Conservation (phyloP, 768 basidiomycete genomes). For the Boletus reticulatus region DNA sequence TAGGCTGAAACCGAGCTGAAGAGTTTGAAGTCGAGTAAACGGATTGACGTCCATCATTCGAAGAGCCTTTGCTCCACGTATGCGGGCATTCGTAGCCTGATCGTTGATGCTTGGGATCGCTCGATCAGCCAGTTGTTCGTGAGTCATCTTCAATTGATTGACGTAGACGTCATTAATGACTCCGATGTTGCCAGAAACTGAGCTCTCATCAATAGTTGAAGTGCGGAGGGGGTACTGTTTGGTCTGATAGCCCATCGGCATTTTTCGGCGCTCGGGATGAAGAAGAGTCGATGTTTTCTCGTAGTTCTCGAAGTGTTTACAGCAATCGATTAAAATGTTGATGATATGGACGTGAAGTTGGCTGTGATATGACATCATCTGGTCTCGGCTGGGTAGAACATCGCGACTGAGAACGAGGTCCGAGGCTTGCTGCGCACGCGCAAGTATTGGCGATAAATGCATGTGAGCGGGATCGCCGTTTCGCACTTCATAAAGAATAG, state of each 20-base stretch:
- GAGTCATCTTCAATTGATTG: not conserved
- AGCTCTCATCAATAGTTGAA: not conserved
- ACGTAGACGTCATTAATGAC: conserved; percentile 1
- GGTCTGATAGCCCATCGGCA: not conserved
- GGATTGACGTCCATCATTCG: not conserved
- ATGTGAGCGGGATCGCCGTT: too few species aligned
- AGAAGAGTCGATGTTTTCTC: not conserved
- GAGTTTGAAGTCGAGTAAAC: not conserved
- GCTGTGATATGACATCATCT: too few species aligned
- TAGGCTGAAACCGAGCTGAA: conserved; percentile 1
- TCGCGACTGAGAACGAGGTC: too few species aligned
- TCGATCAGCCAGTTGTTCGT: not conserved
- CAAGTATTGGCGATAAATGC: too few species aligned
- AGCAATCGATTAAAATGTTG: not conserved
- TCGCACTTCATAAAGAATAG: too few species aligned
- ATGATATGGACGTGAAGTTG: not conserved
- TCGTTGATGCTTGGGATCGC: not conserved
- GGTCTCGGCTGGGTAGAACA: too few species aligned
- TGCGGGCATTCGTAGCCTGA: not conserved
- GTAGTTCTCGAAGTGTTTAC: not conserved
- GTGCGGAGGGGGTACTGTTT: not conserved
- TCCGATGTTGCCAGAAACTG: not conserved
- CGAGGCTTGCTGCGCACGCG: too few species aligned
- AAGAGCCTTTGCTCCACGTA: not conserved
- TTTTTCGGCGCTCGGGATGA: not conserved